These are phyloP conservation scores for Luvunga scandens DNA, from an alignment of 345 rosid genomes.

Conservation along the genomic window DNA sequence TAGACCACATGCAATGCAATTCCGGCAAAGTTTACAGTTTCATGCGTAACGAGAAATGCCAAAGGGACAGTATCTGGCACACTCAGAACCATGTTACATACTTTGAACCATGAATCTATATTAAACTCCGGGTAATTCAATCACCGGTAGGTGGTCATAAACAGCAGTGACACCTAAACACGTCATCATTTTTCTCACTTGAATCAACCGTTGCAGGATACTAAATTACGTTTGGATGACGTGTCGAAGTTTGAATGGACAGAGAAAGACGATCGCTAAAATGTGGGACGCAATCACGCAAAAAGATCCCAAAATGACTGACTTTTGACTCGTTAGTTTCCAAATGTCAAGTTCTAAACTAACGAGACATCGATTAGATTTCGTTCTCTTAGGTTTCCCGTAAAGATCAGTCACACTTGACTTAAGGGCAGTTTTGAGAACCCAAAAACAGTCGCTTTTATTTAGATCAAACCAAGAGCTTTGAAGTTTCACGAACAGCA, in stretches of 20 bases:
- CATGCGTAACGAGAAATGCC: not conserved
- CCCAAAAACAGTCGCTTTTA: conserved; percentile 22
- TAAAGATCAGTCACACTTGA: not conserved
- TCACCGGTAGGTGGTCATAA: not conserved
- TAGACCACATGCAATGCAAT: not conserved
- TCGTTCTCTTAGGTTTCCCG: conserved; percentile 12
- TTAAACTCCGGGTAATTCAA: not conserved
- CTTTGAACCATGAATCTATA: not conserved
- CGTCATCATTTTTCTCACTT: not conserved
- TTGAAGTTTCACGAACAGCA: too few species aligned
- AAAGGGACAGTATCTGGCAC: conserved; percentile 17
- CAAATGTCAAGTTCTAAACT: conserved; percentile 49
- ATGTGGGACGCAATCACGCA: conserved; percentile 2
- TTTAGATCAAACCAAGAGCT: conserved; percentile 22
- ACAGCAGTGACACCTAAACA: not conserved
- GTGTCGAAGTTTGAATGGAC: conserved; percentile 9
- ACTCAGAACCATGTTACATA: conserved; percentile 1
- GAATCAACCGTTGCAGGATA: not conserved
- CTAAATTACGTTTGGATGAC: not conserved
- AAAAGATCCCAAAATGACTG: conserved; percentile 5
- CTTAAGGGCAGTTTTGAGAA: conserved; percentile 34
- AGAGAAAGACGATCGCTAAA: too few species aligned
- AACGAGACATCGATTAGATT: conserved; percentile 8
- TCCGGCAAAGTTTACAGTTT: not conserved
- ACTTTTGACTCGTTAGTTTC: conserved; percentile 41